Evolutionary conservation across 306 rosid species (phyloP).

Genomic region (Gastrolobium villosum): DNA sequence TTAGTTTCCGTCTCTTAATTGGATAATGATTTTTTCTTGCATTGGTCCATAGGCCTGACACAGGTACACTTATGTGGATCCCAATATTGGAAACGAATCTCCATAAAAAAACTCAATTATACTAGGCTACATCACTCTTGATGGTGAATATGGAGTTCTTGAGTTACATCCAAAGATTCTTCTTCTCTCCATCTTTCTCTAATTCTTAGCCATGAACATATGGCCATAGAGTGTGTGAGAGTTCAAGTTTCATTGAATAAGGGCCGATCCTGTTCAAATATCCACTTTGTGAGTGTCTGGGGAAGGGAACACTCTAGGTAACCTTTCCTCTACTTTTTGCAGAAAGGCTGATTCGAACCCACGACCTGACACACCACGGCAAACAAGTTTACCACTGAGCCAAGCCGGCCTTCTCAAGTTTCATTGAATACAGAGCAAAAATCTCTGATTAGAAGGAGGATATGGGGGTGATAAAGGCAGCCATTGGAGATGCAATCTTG

Average conservation of each 20-base stretch:
- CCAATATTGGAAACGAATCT: background rate
- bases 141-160: background rate
- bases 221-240: background rate
- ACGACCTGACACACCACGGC: no score
- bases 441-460: background rate
- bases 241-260: background rate
- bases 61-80: background rate
- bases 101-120: no score
- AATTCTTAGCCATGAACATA: background rate
- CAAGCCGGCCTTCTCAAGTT: no score
- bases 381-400: no score
- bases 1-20: background rate
- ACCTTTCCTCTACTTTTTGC: no score
- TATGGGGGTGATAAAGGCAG: constrained; percentile 55
- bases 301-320: no score
- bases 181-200: background rate
- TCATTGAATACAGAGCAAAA: background rate
- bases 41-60: background rate
- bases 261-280: no score
- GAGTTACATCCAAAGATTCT: background rate
- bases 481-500: constrained; percentile 47
- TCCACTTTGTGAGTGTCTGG: no score
- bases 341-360: no score
- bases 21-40: background rate
- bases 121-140: no score